Evolutionary conservation across 2,329 filamentous ascomycete genomes (phyloP), one percentile per base, ranked within the genome.

Genomic region (Penicillium sp.): DNA sequence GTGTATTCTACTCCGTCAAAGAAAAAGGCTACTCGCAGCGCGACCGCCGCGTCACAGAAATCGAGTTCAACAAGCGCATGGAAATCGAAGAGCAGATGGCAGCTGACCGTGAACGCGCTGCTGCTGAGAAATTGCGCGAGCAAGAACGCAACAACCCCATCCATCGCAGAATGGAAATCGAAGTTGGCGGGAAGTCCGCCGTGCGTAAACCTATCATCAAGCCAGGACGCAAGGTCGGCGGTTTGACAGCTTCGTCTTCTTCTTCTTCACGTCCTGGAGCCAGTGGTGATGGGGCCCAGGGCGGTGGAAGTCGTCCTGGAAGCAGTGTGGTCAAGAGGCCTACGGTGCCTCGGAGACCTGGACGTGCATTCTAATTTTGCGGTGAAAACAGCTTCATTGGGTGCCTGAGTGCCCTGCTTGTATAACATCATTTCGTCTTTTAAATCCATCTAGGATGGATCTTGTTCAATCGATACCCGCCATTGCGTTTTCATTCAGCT

Each of bases 1-100:
- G 92, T 2, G 94, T 99, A 0, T 99, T 99, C 75, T 99, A 97
- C 75, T 94, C 89, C 1, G 84, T 99, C 70, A 97, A 96, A 77
- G 93, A 97, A 76, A 99, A 99, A 76, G 94, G 93, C 1, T 99
- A 96, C 72, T 96, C 90, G 15, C 86, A 88, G 13, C 83, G 90
- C 27, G 90, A 96, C 68, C 93, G 92, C 76, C 84, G 90, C 53
- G 85, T 96, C 47, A 93, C 89, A 0, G 93, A 97, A 77, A 88
- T 87, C 16, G 93, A 97, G 72, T 96, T 96, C 73, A 97, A 96
- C 71, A 82, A 86, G 50, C 92, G 90, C 74, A 92, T 96, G 83
- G 92, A 97, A 75, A 92, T 97, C 61, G 92, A 97, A 77, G 82
- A 89, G 3, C 86, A 96, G 76, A 97, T 97, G 89, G 91, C 89